These are phyloP conservation scores for Agaricus subrufescens DNA, from an alignment of 768 basidiomycete genomes.

Conservation along the genomic window DNA sequence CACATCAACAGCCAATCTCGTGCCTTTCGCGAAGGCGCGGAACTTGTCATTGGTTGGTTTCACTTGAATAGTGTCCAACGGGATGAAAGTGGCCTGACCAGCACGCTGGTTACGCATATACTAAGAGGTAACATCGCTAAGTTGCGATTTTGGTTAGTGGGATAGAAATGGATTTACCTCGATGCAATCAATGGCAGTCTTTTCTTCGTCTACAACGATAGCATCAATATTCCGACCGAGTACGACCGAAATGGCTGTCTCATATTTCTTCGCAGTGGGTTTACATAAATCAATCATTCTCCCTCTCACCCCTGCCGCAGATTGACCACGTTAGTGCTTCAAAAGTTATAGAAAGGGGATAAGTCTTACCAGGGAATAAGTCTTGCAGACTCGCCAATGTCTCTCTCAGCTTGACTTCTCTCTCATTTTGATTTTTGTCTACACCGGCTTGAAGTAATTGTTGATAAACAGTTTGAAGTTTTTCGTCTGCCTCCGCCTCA, in stretches of 20 bases:
- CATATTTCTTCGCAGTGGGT: conserved; percentile 88
- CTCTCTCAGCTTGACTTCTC: conserved; percentile 81
- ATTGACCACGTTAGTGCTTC: background rate
- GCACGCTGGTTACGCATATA: conserved; percentile 94
- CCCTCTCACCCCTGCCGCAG: conserved; percentile 76
- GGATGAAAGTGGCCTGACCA: conserved; percentile 96
- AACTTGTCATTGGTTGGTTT: conserved; percentile 94
- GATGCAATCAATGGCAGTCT: conserved; percentile 96
- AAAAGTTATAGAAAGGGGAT: background rate
- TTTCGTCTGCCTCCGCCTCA: conserved; percentile 90
- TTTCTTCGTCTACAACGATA: conserved; percentile 94
- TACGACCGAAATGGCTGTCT: conserved; percentile 86
- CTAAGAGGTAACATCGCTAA: conserved; percentile 30
- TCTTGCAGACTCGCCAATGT: conserved; percentile 78
- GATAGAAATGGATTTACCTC: conserved; percentile 49
- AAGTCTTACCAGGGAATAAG: conserved; percentile 75
- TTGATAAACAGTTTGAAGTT: conserved; percentile 74
- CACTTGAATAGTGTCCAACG: conserved; percentile 94
- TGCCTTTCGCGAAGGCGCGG: conserved; percentile 85
- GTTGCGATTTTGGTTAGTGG: background rate
- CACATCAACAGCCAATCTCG: conserved; percentile 81
- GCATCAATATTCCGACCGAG: conserved; percentile 94
- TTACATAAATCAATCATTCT: conserved; percentile 93
- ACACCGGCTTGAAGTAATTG: conserved; percentile 89
- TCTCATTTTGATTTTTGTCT: conserved; percentile 82